Conservation (phyloP, 257 asterid species). For the Solanum piurae region DNA sequence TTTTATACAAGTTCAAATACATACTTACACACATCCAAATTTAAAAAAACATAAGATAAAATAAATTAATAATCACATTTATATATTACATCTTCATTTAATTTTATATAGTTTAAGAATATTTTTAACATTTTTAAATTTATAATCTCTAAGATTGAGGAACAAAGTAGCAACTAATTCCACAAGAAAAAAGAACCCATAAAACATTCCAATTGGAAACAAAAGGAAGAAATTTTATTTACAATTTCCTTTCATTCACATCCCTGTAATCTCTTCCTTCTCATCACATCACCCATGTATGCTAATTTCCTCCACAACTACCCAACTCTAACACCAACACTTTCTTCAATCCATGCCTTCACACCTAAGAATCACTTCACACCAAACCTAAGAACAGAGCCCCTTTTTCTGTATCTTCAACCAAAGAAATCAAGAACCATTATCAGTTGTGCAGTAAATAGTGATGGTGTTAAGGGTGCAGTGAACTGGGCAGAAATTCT, state of each 20-base stretch:
- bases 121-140: no score
- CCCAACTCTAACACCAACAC: conserved; percentile 5
- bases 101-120: no score
- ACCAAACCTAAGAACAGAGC: neutral
- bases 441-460: conserved; percentile 27
- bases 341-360: conserved; percentile 4
- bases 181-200: neutral
- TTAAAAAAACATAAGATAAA: no score
- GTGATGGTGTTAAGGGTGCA: conserved; percentile 22
- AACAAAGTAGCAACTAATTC: no score
- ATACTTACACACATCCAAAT: rapidly evolving
- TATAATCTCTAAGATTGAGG: no score
- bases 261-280: neutral
- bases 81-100: no score
- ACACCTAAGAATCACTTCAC: neutral
- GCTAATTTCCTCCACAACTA: conserved; percentile 30
- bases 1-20: rapidly evolving
- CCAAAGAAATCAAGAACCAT: neutral
- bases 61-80: neutral
- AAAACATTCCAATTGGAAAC: neutral
- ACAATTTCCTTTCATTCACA: neutral
- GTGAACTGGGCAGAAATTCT: conserved; percentile 31
- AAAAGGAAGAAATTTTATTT: no score
- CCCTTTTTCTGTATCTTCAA: conserved; percentile 1
- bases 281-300: conserved; percentile 28